Evolutionary conservation across 768 basidiomycete species (phyloP).

Genomic region (Mycena kentingensis): DNA sequence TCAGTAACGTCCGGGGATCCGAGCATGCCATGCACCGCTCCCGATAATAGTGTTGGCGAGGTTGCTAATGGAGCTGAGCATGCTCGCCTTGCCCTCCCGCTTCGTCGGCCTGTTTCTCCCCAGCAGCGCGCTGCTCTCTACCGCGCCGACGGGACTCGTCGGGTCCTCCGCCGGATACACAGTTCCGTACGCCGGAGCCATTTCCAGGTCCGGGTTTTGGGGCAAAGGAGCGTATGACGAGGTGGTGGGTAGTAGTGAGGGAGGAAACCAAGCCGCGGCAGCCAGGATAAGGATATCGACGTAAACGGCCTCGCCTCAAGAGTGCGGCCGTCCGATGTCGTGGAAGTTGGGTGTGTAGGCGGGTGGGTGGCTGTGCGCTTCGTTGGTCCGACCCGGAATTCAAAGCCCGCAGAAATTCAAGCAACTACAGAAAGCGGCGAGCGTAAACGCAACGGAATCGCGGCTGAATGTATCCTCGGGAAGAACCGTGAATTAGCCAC

Average conservation of each 20-base stretch:
- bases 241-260: not conserved
- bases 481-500: no score
- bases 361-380: no score
- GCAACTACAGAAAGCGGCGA: no score
- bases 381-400: no score
- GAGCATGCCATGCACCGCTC: conserved; percentile 57
- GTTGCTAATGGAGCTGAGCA: conserved; percentile 74
- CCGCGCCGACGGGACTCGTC: conserved; percentile 28
- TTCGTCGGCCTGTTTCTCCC: conserved; percentile 41
- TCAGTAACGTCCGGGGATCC: conserved; percentile 1
- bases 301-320: no score
- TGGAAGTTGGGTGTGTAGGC: no score
- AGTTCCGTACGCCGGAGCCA: conserved; percentile 73
- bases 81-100: conserved; percentile 66
- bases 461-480: no score
- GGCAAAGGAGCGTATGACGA: not conserved
- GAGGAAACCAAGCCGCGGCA: not conserved
- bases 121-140: conserved; percentile 65
- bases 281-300: conserved; percentile 5
- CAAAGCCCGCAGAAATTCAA: no score
- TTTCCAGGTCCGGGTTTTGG: conserved; percentile 45
- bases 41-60: conserved; percentile 91
- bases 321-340: no score
- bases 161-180: conserved; percentile 38
- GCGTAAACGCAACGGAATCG: no score